Evolutionary conservation across 208 protist species (phyloP).

Genomic region (Trypanosoma melophagium): DNA sequence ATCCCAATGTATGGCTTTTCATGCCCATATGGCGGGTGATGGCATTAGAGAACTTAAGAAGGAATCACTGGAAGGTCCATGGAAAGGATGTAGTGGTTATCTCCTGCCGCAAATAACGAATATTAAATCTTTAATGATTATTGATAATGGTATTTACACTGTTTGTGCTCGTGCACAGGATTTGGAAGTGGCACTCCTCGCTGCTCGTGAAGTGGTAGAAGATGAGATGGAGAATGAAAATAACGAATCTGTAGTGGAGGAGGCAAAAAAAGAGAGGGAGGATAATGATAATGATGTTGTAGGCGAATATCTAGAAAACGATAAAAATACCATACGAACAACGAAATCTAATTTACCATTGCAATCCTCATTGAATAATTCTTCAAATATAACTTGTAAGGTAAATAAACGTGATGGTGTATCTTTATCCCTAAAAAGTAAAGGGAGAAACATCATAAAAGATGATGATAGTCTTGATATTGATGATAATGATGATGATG

Average conservation of each 20-base stretch:
- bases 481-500: neutral
- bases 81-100: slow-evolving; percentile 79
- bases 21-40: slow-evolving; percentile 75
- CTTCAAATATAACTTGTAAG: no score
- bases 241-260: neutral
- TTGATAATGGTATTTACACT: slow-evolving; percentile 71
- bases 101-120: slow-evolving; percentile 66
- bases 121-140: slow-evolving; percentile 85
- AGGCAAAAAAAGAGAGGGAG: neutral
- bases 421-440: no score
- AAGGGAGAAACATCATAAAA: neutral
- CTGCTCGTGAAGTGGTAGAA: slow-evolving; percentile 69
- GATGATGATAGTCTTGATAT: neutral
- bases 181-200: slow-evolving; percentile 78
- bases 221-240: slow-evolving; percentile 27
- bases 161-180: slow-evolving; percentile 69
- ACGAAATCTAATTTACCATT: no score
- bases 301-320: no score
- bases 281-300: neutral
- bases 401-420: no score
- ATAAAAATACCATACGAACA: no score
- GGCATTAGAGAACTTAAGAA: slow-evolving; percentile 52
- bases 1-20: slow-evolving; percentile 79
- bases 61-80: slow-evolving; percentile 52
- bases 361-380: no score